Evolutionary conservation across 2,329 filamentous ascomycete genomes (phyloP), one percentile per base, ranked within the genome.

Genomic region (Cordyceps tenuipes): DNA sequence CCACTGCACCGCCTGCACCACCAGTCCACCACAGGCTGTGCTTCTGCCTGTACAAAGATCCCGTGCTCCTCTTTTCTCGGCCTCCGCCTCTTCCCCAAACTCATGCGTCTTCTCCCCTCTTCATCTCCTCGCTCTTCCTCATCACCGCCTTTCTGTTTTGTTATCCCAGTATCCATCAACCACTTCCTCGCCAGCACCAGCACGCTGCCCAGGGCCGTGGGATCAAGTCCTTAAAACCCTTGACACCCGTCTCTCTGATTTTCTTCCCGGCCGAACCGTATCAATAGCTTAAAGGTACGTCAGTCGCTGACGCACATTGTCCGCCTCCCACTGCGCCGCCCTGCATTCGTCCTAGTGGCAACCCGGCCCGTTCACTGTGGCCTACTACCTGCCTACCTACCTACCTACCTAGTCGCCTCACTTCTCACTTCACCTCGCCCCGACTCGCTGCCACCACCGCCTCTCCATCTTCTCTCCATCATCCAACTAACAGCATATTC

Each of bases 1-100:
- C 29, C 29, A 29, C 29, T 29, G 29, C 29, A 29, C 29, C 29
- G 7, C 23, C 29, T 29, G 29, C 29, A 29, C 29, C 29, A 29
- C 29, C 29, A 8, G 3, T 5, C 29, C 29, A 29, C 29, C 29
- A 8, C 29, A 29, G 29, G 5, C 26, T 29, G n/a, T 29, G 26
- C 26, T 29, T 29, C 26, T 46, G 31, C 19, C 46, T 47, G 44
- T 47, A 44, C 7, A 44, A 9, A 47, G 31, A 31, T 49, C 44
- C 10, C 46, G 9, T 46, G 19, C 53, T 57, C 57, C 43, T 60
- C 57, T 60, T 60, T 59, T 46, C 54, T 49, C 23, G 6, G 21
- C 50, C 57, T 60, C 57, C 57, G 57, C 57, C 57, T 59, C 34
- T 59, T 39, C 57, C 57, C 57, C 57, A 51, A 48, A 48, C 41